Evolutionary conservation across 176 grass and related monocot genomes (phyloP), one percentile per base, ranked within the genome.

Genomic region (Phragmites australis): DNA sequence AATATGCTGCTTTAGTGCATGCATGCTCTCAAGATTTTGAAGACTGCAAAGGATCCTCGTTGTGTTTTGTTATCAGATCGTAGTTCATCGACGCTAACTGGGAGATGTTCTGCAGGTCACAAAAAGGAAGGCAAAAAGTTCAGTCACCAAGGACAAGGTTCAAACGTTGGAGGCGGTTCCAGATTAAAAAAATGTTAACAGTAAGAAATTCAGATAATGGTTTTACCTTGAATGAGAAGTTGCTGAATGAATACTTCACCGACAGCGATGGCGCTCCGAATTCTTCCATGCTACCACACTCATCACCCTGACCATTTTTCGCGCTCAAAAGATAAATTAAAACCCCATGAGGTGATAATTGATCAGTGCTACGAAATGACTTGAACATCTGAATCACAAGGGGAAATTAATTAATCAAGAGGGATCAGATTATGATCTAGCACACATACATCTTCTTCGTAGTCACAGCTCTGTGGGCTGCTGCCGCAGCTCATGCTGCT

Each of bases 11-110:
- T 43, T 16, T 16, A 39, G 16, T 65, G 16, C 11, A 27, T 30
- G 30, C 21, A 21, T 30, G 61, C n/a, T 68, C 58, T 93, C 88
- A 93, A 25, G 84, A 88, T 80, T 72, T 92, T 22, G 92, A 94
- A 75, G 88, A 80, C 42, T 90, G 84, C 62, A 91, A 26, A 32
- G 88, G 85, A 31, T 88, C 88, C 57, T 80, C 81, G 17, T 85
- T 89, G 72, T 90, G 81, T 59, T 95, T 95, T 34, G 93, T 93
- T 66, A 95, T 98, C 19, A 98, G 86, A 64, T 98, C 92, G 1
- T 94, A 95, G 72, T 95, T 98, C 88, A 98, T 98, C 1, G 96
- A 94, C 23, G 96, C 96, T 80, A 98, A 73, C 85, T 98, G 96
- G 29, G 96, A 98, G 42, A 98, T 93, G 48, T 98, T 98, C 96